These are phyloP conservation scores for Phytophthora crassamura DNA, from an alignment of 352 stramenopile genomes.

Conservation along the genomic window DNA sequence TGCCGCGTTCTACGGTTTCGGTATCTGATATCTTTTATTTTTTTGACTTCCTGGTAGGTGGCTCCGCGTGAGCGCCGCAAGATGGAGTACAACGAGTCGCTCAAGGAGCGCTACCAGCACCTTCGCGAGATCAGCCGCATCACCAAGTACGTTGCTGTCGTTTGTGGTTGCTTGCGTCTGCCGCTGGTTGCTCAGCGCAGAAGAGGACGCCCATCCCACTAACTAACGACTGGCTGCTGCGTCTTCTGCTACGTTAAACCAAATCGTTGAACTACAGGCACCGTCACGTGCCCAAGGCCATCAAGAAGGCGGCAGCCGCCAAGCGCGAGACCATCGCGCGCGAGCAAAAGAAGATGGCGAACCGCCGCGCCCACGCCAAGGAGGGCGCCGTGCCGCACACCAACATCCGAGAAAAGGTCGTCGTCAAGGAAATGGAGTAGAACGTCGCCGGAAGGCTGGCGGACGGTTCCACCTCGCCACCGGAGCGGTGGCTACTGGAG, in stretches of 20 bases:
- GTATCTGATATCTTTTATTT: constrained; percentile 30
- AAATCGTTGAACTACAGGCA: constrained; percentile 60
- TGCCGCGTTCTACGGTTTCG: constrained; percentile 22
- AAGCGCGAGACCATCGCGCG: constrained; percentile 85
- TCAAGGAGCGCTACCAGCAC: constrained; percentile 96
- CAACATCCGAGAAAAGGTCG: constrained; percentile 79
- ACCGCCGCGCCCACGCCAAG: constrained; percentile 83
- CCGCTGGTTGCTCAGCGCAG: constrained; percentile 6
- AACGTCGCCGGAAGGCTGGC: constrained; percentile 24
- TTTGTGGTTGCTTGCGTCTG: background rate
- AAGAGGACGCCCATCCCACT: constrained; percentile 24
- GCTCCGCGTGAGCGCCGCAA: constrained; percentile 88
- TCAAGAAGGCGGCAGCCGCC: constrained; percentile 96
- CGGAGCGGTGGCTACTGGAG: background rate
- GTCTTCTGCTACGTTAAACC: constrained; percentile 26
- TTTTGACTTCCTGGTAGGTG: constrained; percentile 31
- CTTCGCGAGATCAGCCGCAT: constrained; percentile 96
- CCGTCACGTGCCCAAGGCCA: constrained; percentile 96
- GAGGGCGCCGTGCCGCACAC: constrained; percentile 72
- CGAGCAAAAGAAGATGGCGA: constrained; percentile 88
- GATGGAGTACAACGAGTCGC: constrained; percentile 96
- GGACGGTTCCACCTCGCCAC: constrained; percentile 8
- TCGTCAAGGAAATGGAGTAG: constrained; percentile 87
- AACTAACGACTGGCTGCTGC: constrained; percentile 14
- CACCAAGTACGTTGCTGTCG: constrained; percentile 69